Conservation (phyloP, 208 protist species). For the Wallacemonas sp. region DNA sequence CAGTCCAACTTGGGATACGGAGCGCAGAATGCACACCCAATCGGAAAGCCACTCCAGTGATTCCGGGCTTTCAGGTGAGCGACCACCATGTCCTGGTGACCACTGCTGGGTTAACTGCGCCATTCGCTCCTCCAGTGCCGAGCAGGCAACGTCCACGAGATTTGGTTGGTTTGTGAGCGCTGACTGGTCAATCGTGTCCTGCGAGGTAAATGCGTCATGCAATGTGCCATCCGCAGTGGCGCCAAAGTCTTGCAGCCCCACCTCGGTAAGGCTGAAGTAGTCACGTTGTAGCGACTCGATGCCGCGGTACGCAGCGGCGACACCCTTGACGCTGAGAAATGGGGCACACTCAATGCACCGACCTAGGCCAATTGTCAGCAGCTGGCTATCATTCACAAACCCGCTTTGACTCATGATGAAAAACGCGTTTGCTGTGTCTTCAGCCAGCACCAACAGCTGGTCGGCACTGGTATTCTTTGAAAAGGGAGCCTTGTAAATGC, state of each 20-base stretch:
- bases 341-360: constrained; percentile 66
- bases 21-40: constrained; percentile 21
- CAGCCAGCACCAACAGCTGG: constrained; percentile 27
- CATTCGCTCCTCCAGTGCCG: constrained; percentile 63
- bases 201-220: constrained; percentile 25
- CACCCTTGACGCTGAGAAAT: constrained; percentile 36
- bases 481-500: constrained; percentile 54
- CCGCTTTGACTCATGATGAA: constrained; percentile 44
- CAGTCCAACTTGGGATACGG: constrained; percentile 23
- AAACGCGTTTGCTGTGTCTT: constrained; percentile 56
- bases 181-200: constrained; percentile 16
- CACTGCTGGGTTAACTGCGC: constrained; percentile 11
- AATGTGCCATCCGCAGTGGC: constrained; percentile 26
- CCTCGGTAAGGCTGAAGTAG: constrained; percentile 76
- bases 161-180: constrained; percentile 72
- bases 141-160: constrained; percentile 71
- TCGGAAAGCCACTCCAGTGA: constrained; percentile 9
- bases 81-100: not conserved
- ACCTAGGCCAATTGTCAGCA: constrained; percentile 68
- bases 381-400: constrained; percentile 64
- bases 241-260: constrained; percentile 43
- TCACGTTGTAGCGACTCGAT: constrained; percentile 44
- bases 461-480: not conserved
- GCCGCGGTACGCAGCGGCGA: constrained; percentile 54
- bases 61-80: not conserved